These are phyloP conservation scores for Pichia sp. DNA, from an alignment of 1,139 yeast genomes.

Conservation along the genomic window DNA sequence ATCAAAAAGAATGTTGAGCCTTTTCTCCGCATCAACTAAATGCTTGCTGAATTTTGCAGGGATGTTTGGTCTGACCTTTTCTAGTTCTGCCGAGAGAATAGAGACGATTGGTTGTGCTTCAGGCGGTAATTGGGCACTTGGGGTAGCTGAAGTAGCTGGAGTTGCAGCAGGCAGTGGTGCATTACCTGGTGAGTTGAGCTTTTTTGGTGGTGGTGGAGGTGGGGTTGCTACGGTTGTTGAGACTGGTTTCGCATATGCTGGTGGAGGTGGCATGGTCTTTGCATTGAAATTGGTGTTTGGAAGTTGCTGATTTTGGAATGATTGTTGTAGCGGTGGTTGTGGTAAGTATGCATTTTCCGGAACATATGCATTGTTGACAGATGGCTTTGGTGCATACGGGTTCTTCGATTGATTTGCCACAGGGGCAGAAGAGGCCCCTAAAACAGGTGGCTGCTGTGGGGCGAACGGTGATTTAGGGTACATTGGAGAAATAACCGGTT, in stretches of 20 bases:
- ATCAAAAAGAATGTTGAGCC: conserved; percentile 72
- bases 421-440: conserved; percentile 16
- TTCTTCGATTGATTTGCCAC: conserved; percentile 19
- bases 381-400: conserved; percentile 21
- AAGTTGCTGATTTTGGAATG: background rate
- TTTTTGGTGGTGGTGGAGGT: background rate
- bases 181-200: background rate
- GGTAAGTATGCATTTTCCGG: conserved; percentile 9
- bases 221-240: conserved; percentile 8
- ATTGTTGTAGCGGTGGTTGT: conserved; percentile 5
- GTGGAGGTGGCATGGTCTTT: conserved; percentile 17
- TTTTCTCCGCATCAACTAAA: conserved; percentile 74
- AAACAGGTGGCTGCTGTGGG: conserved; percentile 17
- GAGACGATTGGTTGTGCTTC: conserved; percentile 56
- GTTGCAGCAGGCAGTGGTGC: background rate
- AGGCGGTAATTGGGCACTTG: conserved; percentile 32
- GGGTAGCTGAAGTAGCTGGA: background rate
- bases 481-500: conserved; percentile 22
- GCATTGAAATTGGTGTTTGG: conserved; percentile 11
- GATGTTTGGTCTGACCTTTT: conserved; percentile 63
- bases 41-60: conserved; percentile 76
- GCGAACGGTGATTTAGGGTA: conserved; percentile 5
- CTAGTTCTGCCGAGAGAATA: conserved; percentile 50
- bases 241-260: conserved; percentile 20
- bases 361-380: conserved; percentile 19